These are phyloP conservation scores for Cladosporium colombiae DNA, from an alignment of 2,329 filamentous ascomycete genomes.

Conservation along the genomic window DNA sequence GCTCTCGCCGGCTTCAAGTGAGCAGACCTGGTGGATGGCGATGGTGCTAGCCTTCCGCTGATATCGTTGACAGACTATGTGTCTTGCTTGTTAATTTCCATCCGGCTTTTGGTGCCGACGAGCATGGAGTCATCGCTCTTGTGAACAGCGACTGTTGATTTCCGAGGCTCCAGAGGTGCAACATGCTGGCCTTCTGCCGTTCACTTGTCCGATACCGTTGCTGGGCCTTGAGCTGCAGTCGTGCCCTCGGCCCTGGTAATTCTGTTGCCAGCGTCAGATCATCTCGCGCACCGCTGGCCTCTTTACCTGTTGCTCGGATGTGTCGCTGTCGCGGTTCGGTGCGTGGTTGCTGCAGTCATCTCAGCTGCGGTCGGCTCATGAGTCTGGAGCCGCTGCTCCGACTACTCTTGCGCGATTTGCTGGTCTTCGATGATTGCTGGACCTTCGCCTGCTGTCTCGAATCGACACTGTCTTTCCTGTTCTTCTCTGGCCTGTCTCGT, in stretches of 20 bases:
- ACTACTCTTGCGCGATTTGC: background rate
- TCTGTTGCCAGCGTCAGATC: background rate
- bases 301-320: background rate
- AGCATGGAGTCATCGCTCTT: background rate
- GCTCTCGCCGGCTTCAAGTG: background rate
- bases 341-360: background rate
- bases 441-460: background rate
- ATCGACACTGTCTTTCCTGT: background rate
- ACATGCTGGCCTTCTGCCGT: background rate
- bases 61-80: background rate
- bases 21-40: background rate
- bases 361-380: background rate
- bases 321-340: background rate
- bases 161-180: background rate
- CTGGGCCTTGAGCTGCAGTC: background rate
- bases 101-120: background rate
- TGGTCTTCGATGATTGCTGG: background rate
- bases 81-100: background rate
- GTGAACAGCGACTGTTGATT: background rate
- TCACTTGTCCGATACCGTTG: background rate
- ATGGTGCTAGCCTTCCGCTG: background rate
- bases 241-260: background rate
- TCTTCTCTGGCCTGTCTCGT: background rate
- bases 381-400: background rate
- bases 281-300: background rate